Evolutionary conservation across 2,329 filamentous ascomycete species (phyloP).

Genomic region (Graphilbum ipis-grandicollis): DNA sequence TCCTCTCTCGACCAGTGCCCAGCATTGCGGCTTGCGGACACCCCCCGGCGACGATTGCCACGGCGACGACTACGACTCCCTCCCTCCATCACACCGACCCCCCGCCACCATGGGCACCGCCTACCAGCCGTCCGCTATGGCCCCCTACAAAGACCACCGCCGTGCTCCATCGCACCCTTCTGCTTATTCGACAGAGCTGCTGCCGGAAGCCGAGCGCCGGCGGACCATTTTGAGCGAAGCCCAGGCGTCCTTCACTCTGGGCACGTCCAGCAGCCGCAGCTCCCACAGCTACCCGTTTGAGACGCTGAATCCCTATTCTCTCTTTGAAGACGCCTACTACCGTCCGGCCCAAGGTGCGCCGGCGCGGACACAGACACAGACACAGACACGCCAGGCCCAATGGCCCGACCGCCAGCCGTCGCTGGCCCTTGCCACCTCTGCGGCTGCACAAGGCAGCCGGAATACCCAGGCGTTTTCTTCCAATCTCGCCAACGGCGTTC

Average conservation of each 20-base stretch:
- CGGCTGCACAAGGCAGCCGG: not conserved
- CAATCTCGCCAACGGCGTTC: not conserved
- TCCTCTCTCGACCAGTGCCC: not conserved
- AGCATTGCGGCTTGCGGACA: not conserved
- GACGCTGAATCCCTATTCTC: too few relatives aligned
- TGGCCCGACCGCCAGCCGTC: too few relatives aligned
- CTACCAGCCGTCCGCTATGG: conserved; percentile 14
- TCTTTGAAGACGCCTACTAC: too few relatives aligned
- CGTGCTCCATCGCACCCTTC: conserved; percentile 2
- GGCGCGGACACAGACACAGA: too few relatives aligned
- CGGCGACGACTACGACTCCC: not conserved
- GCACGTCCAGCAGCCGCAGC: not conserved
- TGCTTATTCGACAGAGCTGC: conserved; percentile 1
- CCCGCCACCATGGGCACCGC: conserved; percentile 14
- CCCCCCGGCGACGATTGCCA: not conserved
- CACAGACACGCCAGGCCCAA: too few relatives aligned
- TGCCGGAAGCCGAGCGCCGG: conserved; percentile 9
- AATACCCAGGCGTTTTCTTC: not conserved
- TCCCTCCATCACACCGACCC: not conserved
- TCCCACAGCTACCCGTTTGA: too few relatives aligned
- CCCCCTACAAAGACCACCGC: conserved; percentile 12
- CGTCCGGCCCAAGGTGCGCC: too few relatives aligned
- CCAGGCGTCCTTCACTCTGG: conserved; percentile 4
- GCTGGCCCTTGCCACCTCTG: too few relatives aligned
- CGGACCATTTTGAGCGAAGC: conserved; percentile 8